These are phyloP conservation scores for Akanthomyces uredinophilus DNA, from an alignment of 2,329 filamentous ascomycete genomes.

Conservation along the genomic window DNA sequence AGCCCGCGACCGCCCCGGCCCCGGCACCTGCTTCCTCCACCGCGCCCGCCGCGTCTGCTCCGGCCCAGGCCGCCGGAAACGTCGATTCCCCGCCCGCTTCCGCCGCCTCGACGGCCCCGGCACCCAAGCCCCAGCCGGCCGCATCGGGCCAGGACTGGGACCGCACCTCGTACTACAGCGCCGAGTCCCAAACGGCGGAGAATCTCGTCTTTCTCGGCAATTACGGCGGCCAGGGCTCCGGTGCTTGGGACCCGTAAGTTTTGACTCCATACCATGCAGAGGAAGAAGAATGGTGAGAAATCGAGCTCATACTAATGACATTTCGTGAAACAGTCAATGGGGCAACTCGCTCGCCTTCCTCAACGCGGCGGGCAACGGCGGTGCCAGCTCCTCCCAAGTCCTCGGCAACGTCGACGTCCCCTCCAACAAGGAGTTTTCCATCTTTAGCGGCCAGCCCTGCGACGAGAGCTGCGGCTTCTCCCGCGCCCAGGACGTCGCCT, in stretches of 20 bases:
- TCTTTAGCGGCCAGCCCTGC: conserved; percentile 41
- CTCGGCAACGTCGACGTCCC: conserved; percentile 35
- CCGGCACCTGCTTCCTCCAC: conserved; percentile 16
- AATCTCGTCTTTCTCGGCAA: conserved; percentile 46
- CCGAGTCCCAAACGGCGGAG: conserved; percentile 32
- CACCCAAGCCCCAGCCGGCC: conserved; percentile 11
- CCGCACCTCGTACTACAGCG: conserved; percentile 42
- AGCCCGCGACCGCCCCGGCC: conserved; percentile 16
- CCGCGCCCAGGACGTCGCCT: conserved; percentile 39
- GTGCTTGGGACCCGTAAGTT: conserved; percentile 41
- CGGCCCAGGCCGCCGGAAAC: conserved; percentile 13
- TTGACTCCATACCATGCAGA: too few species aligned
- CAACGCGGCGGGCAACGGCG: conserved; percentile 35
- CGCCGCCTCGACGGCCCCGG: conserved; percentile 15
- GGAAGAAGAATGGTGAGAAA: too few species aligned
- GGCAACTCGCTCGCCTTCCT: conserved; percentile 44
- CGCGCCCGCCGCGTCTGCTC: conserved; percentile 12
- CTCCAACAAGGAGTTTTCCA: conserved; percentile 42
- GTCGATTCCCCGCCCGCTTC: conserved; percentile 1
- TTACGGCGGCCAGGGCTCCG: conserved; percentile 39
- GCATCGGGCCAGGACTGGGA: conserved; percentile 30
- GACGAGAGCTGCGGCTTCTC: conserved; percentile 38
- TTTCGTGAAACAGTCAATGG: conserved; percentile 29
- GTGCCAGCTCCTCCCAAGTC: conserved; percentile 34
- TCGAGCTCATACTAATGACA: not conserved